Evolutionary conservation across 2,329 filamentous ascomycete genomes (phyloP).

Genomic region (Trichoderma brevicompactum): DNA sequence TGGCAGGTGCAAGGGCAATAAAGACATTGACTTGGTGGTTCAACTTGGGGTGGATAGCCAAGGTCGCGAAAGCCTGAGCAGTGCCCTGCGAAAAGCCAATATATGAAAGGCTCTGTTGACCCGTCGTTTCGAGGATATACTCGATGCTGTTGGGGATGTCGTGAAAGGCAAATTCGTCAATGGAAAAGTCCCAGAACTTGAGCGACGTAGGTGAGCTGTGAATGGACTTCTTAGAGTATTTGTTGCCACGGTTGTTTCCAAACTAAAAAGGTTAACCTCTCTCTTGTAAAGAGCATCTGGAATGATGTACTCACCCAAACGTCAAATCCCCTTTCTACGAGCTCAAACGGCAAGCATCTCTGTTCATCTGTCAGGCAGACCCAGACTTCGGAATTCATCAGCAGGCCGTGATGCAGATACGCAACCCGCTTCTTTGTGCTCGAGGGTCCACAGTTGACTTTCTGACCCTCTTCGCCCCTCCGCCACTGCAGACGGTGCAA

Average conservation of each 20-base stretch:
- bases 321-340: constrained; percentile 91
- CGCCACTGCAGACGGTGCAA: constrained; percentile 85
- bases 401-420: constrained; percentile 91
- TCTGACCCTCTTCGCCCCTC: constrained; percentile 77
- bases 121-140: constrained; percentile 85
- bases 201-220: constrained; percentile 72
- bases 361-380: constrained; percentile 87
- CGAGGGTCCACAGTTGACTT: constrained; percentile 72
- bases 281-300: not conserved
- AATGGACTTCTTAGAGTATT: constrained; percentile 96
- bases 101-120: constrained; percentile 85
- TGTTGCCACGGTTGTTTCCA: constrained; percentile 97
- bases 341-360: constrained; percentile 82
- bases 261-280: constrained; percentile 55
- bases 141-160: constrained; percentile 95
- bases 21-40: constrained; percentile 96
- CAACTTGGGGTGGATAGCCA: constrained; percentile 88
- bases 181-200: constrained; percentile 96
- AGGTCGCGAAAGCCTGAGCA: constrained; percentile 90
- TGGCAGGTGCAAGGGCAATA: constrained; percentile 92
- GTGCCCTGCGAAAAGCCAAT: constrained; percentile 98
- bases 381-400: constrained; percentile 99
- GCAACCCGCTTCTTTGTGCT: constrained; percentile 81
- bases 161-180: constrained; percentile 97
- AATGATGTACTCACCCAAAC: constrained; percentile 75